A percentile compares a stretch with the other conserved stretches of the same genome.
These are phyloP conservation scores for Sanguinoderma infundibulare DNA, from an alignment of 1,284 basidiomycete species.

Conservation along the genomic window DNA sequence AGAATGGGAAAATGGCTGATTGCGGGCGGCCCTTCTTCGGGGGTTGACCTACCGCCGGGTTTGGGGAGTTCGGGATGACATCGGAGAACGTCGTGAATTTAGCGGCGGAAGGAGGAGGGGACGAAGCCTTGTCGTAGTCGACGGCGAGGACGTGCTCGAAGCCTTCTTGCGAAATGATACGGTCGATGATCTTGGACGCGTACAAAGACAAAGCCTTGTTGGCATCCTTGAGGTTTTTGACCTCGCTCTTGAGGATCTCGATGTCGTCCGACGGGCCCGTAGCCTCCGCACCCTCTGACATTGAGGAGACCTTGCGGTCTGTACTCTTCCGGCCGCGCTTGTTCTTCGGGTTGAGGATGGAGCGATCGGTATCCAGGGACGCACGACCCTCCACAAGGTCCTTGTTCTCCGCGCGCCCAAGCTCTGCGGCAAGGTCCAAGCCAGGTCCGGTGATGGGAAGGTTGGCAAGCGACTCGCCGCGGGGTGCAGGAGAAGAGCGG, in stretches of 20 bases:
- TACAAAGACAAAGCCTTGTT: slow-evolving; percentile 95
- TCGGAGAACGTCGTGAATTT: slow-evolving; percentile 35
- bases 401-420: slow-evolving; percentile 86
- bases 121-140: slow-evolving; percentile 71
- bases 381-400: slow-evolving; percentile 64
- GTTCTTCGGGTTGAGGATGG: slow-evolving; percentile 46
- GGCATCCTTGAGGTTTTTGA: slow-evolving; percentile 90
- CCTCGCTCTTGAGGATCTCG: slow-evolving; percentile 75
- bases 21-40: slow-evolving; percentile 60
- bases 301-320: slow-evolving; percentile 41
- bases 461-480: slow-evolving; percentile 79
- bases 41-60: slow-evolving; percentile 34
- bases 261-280: slow-evolving; percentile 55
- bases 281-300: slow-evolving; percentile 43
- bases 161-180: slow-evolving; percentile 92
- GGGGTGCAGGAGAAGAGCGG: slow-evolving; percentile 47
- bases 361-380: slow-evolving; percentile 56
- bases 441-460: slow-evolving; percentile 86
- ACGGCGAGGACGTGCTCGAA: slow-evolving; percentile 92
- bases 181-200: slow-evolving; percentile 95
- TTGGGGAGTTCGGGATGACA: slow-evolving; percentile 31
- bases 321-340: slow-evolving; percentile 59
- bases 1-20: slow-evolving; percentile 55
- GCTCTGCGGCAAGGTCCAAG: slow-evolving; percentile 87
- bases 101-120: slow-evolving; percentile 27